These are phyloP conservation scores for Homolaphlyctis polyrhiza DNA, from an alignment of 371 early-diverging fungal genomes.

Conservation along the genomic window DNA sequence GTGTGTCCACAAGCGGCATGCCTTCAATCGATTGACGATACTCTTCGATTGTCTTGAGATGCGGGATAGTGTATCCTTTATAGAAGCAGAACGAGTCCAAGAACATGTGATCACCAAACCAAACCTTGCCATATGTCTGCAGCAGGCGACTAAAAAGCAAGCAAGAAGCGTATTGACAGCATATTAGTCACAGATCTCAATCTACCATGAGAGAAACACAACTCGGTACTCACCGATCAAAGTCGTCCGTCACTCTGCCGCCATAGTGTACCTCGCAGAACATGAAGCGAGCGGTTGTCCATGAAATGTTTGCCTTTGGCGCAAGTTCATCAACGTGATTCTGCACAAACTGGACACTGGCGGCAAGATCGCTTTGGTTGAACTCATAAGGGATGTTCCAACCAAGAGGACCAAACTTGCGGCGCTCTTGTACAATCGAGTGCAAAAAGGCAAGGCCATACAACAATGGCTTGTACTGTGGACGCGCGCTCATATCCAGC, in stretches of 20 bases:
- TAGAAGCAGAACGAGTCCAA: conserved; percentile 47
- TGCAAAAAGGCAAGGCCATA: conserved; percentile 58
- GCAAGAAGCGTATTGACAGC: too few species aligned
- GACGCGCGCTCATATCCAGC: conserved; percentile 52
- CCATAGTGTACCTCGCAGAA: conserved; percentile 63
- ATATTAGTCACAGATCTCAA: too few species aligned
- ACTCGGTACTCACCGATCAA: conserved; percentile 41
- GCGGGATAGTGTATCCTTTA: conserved; percentile 54
- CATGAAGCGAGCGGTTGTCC: conserved; percentile 57
- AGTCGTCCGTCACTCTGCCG: conserved; percentile 60
- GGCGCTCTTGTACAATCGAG: conserved; percentile 55
- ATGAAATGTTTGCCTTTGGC: conserved; percentile 51
- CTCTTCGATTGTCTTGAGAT: conserved; percentile 54
- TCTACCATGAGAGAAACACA: background rate
- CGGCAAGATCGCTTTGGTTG: conserved; percentile 58
- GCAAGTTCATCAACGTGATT: conserved; percentile 60
- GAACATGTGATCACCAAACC: conserved; percentile 65
- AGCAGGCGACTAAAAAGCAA: conserved; percentile 36
- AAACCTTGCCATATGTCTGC: conserved; percentile 50
- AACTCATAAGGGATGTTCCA: conserved; percentile 68
- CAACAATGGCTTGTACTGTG: conserved; percentile 58
- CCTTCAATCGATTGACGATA: conserved; percentile 49
- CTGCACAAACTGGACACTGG: conserved; percentile 56
- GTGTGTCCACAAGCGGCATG: conserved; percentile 49
- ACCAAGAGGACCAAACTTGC: conserved; percentile 60